These are phyloP conservation scores for Mortierella sp. DNA, from an alignment of 371 early-diverging fungal genomes.

Conservation along the genomic window DNA sequence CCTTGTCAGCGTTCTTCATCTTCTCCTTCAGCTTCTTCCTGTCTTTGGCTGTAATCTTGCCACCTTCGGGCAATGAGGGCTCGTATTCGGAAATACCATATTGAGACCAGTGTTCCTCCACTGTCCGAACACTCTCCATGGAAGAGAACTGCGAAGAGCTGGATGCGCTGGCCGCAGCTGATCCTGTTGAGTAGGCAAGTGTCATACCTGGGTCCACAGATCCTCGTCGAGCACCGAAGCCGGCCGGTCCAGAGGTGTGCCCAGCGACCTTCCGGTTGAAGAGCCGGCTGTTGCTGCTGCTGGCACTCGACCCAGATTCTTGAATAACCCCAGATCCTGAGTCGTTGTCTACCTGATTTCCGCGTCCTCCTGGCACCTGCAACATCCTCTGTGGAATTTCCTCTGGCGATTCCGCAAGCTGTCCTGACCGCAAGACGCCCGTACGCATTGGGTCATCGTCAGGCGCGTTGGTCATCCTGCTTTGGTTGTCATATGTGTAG, in stretches of 20 bases:
- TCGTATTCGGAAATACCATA: conserved; percentile 47
- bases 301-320: neutral
- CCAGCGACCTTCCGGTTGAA: conserved; percentile 6
- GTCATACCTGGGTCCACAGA: conserved; percentile 23
- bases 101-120: conserved; percentile 36
- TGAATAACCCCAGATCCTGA: neutral
- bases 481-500: conserved; percentile 22
- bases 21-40: conserved; percentile 29
- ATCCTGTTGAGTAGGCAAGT: conserved; percentile 20
- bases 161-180: conserved; percentile 3
- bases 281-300: conserved; percentile 1
- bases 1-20: conserved; percentile 15
- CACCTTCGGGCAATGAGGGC: conserved; percentile 14
- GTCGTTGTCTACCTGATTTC: conserved; percentile 5
- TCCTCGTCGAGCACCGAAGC: conserved; percentile 20
- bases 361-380: conserved; percentile 17
- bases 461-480: neutral
- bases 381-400: conserved; percentile 3
- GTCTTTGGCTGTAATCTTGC: conserved; percentile 20
- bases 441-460: conserved; percentile 42
- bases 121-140: conserved; percentile 13
- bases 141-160: conserved; percentile 4
- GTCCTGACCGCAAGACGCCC: conserved; percentile 3
- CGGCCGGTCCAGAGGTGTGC: neutral
- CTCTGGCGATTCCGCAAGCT: conserved; percentile 11